Evolutionary conservation across 306 rosid species (phyloP), one percentile per base, ranked within the genome.

Genomic region (Sicyos baderoa): DNA sequence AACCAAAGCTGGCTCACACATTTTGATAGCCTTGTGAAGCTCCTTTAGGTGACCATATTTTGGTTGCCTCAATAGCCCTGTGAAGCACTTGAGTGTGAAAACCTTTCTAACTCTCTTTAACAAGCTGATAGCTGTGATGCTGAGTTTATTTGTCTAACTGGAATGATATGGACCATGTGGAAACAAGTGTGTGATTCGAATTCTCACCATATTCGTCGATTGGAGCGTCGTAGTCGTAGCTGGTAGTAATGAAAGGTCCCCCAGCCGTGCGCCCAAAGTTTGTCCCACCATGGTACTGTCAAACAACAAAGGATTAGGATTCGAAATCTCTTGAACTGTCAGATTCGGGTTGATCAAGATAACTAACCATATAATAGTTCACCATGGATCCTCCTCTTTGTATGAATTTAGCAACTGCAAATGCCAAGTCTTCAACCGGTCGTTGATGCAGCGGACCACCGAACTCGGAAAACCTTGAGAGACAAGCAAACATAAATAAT

Each of bases 261-360:
- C 99, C 99, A 9, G 99, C 99, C 48, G 97, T 85, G 70, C 99
- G 97, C 58, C 99, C 99, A 75, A 90, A 94, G 82, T 94, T 94
- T 54, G 99, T 94, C 77, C 99, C 99, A 16, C 99, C 99, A 64
- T 94, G 99, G 80, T 90, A 94, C 99, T 94, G 72, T 79, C 56
- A 57, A 49, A 65, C 9, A 8, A 1, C 59, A 7, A 35, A 69
- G 50, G 47, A 27, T 57, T 18, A 55, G 71, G 35, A 59, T 74
- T 45, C 37, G 54, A 77, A 16, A 35, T 17, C 35, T 10, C 59
- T 25, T 0, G 12, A 45, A 49, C 72, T 54, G 65, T 51, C 25
- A 63, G 78, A 74, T 71, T 71, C 49, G 1, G 22, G 60, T 75
- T 60, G 53, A 52, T n/a, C n/a, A n/a, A 19, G 73, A 49, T 70